A percentile compares a stretch with the other conserved stretches of the same genome.
phyloP scores from a whole-genome alignment of 2,329 filamentous ascomycete genomes.

The Fusarium sp. region DNA sequence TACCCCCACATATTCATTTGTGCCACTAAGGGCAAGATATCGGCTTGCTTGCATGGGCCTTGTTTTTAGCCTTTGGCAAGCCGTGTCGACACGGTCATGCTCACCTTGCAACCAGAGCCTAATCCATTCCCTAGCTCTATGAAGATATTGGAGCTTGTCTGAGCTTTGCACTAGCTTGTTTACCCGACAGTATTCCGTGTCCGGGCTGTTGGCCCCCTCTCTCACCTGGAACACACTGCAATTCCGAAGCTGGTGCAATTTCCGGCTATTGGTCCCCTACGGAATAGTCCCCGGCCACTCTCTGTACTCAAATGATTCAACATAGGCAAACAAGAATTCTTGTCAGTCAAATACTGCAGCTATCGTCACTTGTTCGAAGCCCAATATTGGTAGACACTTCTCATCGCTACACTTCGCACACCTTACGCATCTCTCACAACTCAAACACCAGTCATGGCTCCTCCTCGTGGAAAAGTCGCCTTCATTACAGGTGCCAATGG shows the following conservation, averaged over 20 bases:
- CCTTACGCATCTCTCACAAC: background rate
- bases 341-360: background rate
- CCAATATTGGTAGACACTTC: background rate
- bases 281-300: background rate
- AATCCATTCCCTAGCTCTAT: background rate
- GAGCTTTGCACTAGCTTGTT: background rate
- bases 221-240: background rate
- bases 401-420: background rate
- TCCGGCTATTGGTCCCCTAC: background rate
- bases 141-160: background rate
- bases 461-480: constrained; percentile 23
- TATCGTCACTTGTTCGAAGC: background rate
- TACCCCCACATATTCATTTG: background rate
- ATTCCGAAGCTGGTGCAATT: background rate
- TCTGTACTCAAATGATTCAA: background rate
- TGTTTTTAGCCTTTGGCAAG: background rate
- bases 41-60: background rate
- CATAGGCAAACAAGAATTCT: background rate
- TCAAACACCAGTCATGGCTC: background rate
- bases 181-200: background rate
- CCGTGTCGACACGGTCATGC: background rate
- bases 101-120: background rate
- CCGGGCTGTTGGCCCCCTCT: background rate
- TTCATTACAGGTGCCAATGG: constrained; percentile 33
- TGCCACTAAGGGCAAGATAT: background rate